phyloP scores from a whole-genome alignment of 768 basidiomycete species.

The Tylopilus sp. region DNA sequence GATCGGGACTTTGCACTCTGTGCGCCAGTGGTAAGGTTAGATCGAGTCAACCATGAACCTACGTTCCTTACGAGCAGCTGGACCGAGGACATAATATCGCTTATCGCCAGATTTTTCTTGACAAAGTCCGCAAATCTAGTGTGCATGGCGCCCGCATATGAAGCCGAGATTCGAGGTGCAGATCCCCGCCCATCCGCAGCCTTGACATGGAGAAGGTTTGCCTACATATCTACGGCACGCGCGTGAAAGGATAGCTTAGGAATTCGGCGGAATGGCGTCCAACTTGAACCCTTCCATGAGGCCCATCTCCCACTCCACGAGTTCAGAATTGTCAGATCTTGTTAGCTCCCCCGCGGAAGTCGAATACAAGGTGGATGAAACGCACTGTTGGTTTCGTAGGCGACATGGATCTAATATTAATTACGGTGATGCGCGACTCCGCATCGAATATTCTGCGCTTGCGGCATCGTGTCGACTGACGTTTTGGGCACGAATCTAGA shows the following conservation, averaged over 20 bases:
- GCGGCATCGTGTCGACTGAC: too few species aligned
- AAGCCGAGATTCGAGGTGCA: not conserved
- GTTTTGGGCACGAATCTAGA: too few species aligned
- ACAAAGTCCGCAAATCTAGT: not conserved
- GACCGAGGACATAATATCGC: not conserved
- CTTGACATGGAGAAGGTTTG: not conserved
- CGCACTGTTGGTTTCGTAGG: not conserved
- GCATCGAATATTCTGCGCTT: conserved; percentile 4
- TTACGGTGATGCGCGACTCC: not conserved
- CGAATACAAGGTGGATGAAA: conserved; percentile 1
- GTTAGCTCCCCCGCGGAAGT: not conserved
- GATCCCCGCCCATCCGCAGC: not conserved
- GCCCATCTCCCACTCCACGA: not conserved
- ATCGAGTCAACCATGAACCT: not conserved
- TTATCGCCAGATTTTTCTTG: not conserved
- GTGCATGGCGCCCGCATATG: not conserved
- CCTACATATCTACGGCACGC: not conserved
- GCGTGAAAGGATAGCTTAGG: not conserved
- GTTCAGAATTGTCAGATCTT: not conserved
- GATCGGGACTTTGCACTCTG: not conserved
- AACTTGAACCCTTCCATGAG: not conserved
- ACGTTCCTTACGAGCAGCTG: not conserved
- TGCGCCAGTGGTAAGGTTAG: not conserved
- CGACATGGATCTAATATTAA: not conserved
- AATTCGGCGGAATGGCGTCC: not conserved